Conservation (phyloP, 1,284 basidiomycete species). For the Apiotrichum sp. region DNA sequence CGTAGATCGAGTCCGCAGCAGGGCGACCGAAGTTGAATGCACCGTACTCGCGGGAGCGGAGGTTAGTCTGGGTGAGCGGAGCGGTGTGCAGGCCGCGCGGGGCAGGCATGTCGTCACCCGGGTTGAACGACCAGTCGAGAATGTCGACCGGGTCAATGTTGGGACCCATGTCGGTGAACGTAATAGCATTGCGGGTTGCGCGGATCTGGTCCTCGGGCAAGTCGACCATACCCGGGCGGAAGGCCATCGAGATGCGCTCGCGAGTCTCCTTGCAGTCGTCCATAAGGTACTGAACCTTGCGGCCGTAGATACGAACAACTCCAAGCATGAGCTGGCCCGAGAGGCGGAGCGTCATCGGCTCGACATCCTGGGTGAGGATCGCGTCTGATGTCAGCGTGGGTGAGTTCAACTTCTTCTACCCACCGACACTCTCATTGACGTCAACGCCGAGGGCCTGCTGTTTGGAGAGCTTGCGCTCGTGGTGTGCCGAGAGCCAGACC, state of each 20-base stretch:
- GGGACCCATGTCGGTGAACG: constrained; percentile 28
- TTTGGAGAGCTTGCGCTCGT: constrained; percentile 96
- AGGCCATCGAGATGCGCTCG: constrained; percentile 92
- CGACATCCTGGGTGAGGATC: constrained; percentile 73
- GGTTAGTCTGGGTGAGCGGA: constrained; percentile 21
- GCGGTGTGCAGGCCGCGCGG: constrained; percentile 18
- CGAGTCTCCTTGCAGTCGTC: constrained; percentile 97
- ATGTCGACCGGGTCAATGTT: constrained; percentile 28
- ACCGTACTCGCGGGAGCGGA: constrained; percentile 37
- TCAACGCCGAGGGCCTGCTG: constrained; percentile 88
- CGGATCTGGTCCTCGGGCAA: constrained; percentile 89
- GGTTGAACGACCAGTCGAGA: constrained; percentile 35
- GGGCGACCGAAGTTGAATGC: constrained; percentile 43
- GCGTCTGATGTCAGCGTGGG: constrained; percentile 54
- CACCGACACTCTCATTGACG: constrained; percentile 86
- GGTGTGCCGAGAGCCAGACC: constrained; percentile 98
- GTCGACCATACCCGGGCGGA: constrained; percentile 86
- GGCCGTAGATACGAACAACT: constrained; percentile 93
- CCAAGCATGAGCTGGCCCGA: constrained; percentile 93
- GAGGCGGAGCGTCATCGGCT: constrained; percentile 79
- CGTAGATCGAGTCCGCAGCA: constrained; percentile 47
- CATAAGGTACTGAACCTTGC: constrained; percentile 93
- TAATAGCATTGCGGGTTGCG: constrained; percentile 65
- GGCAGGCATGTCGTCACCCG: constrained; percentile 5
- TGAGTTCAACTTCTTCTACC: constrained; percentile 35